Conservation (phyloP, 148 eudicot genomes). For the Camellia granthamiana region DNA sequence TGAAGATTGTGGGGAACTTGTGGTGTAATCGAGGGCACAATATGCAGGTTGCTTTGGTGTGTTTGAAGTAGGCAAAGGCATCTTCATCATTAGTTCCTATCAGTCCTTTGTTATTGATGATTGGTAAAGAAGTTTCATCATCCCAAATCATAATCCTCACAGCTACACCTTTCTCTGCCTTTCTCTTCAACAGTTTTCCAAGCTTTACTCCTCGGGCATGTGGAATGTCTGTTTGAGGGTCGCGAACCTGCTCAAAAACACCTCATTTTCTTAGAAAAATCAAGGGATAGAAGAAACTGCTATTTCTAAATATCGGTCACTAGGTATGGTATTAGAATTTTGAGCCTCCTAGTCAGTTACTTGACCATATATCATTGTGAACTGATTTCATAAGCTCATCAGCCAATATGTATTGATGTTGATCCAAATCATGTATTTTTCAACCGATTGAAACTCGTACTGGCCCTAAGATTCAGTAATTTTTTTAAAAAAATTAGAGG, state of each 20-base stretch:
- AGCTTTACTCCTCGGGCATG: constrained; percentile 68
- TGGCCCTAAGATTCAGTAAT: no score
- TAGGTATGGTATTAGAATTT: no score
- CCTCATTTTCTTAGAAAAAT: background rate
- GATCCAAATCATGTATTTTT: no score
- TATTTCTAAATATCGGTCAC: no score
- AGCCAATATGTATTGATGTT: no score
- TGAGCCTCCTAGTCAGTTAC: no score
- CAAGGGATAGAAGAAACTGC: background rate
- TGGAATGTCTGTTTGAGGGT: constrained; percentile 54
- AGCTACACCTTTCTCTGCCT: constrained; percentile 88
- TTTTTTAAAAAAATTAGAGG: no score
- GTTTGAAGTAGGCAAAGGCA: constrained; percentile 59
- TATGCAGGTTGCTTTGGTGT: constrained; percentile 66
- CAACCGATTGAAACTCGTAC: no score
- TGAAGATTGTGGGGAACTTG: constrained; percentile 61
- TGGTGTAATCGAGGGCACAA: constrained; percentile 64
- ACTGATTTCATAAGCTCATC: no score
- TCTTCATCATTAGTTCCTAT: constrained; percentile 81
- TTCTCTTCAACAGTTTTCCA: constrained; percentile 64
- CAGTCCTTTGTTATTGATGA: constrained; percentile 81
- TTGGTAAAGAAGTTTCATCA: constrained; percentile 74
- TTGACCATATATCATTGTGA: no score
- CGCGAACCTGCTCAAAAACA: constrained; percentile 49
- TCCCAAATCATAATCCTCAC: constrained; percentile 81